These are phyloP conservation scores for Trametes maxima DNA, from an alignment of 768 basidiomycete species.

Conservation along the genomic window DNA sequence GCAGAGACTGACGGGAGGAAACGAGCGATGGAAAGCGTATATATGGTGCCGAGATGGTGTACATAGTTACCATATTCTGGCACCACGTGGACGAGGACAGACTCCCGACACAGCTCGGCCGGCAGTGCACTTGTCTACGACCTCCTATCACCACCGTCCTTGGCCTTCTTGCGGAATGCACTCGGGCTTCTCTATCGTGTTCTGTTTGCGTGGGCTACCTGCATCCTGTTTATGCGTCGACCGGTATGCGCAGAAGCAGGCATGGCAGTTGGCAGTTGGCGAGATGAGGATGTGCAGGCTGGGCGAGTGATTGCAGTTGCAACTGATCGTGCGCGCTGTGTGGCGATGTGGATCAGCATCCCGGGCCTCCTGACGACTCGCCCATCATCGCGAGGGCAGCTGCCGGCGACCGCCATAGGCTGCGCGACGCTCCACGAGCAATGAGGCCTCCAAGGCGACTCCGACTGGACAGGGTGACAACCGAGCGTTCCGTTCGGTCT, in stretches of 20 bases:
- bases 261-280: neutral
- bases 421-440: conserved; percentile 10
- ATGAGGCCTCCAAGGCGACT: conserved; percentile 18
- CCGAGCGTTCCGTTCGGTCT: conserved; percentile 13
- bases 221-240: neutral
- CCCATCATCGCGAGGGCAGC: conserved; percentile 18
- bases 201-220: too few relatives aligned
- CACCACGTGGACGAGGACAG: conserved; percentile 6
- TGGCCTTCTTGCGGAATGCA: neutral
- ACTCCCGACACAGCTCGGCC: neutral
- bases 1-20: neutral
- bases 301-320: conserved; percentile 9
- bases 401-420: conserved; percentile 2
- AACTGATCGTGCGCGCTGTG: conserved; percentile 13
- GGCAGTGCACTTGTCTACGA: conserved; percentile 9
- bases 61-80: too few relatives aligned
- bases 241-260: neutral
- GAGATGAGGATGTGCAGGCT: conserved; percentile 9
- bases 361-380: conserved; percentile 10
- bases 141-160: neutral
- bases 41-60: too few relatives aligned
- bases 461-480: conserved; percentile 7
- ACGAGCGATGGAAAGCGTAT: too few relatives aligned
- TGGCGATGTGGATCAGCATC: conserved; percentile 24
- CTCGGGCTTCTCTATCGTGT: too few relatives aligned